Conservation (phyloP, 768 basidiomycete genomes). For the Leucosporidium creatinivorum region DNA sequence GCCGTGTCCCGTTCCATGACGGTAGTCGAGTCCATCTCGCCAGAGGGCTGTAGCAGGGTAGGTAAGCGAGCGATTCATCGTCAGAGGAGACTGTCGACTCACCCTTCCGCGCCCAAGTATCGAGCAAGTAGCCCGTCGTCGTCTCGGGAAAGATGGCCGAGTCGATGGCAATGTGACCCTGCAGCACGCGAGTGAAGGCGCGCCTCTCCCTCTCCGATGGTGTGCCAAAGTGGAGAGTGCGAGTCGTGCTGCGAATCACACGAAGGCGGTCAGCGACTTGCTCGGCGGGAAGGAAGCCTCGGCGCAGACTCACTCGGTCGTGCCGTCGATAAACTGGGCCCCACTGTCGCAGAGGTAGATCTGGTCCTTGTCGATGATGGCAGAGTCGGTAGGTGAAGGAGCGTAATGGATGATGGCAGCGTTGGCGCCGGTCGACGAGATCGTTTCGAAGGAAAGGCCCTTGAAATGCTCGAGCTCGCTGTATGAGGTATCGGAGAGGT, state of each 20-base stretch:
- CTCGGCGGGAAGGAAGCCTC: background rate
- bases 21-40: slow-evolving; percentile 34
- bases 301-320: slow-evolving; percentile 59
- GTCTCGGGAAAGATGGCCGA: slow-evolving; percentile 66
- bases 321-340: slow-evolving; percentile 79
- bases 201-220: slow-evolving; percentile 75
- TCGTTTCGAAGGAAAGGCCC: slow-evolving; percentile 84
- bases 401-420: slow-evolving; percentile 92
- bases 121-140: slow-evolving; percentile 46
- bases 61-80: too few species aligned
- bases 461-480: slow-evolving; percentile 73
- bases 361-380: slow-evolving; percentile 55
- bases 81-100: too few species aligned
- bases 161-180: slow-evolving; percentile 74
- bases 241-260: slow-evolving; percentile 1
- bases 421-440: slow-evolving; percentile 87
- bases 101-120: slow-evolving; percentile 61
- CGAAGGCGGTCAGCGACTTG: background rate
- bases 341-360: slow-evolving; percentile 82
- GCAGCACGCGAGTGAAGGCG: slow-evolving; percentile 82
- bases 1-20: slow-evolving; percentile 74
- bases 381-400: slow-evolving; percentile 66
- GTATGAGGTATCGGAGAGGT: background rate
- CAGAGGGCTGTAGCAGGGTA: background rate
- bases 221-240: slow-evolving; percentile 70